Base-by-base conservation (phyloP, 1,284 basidiomycete species). In the Malassezia restricta region DNA sequence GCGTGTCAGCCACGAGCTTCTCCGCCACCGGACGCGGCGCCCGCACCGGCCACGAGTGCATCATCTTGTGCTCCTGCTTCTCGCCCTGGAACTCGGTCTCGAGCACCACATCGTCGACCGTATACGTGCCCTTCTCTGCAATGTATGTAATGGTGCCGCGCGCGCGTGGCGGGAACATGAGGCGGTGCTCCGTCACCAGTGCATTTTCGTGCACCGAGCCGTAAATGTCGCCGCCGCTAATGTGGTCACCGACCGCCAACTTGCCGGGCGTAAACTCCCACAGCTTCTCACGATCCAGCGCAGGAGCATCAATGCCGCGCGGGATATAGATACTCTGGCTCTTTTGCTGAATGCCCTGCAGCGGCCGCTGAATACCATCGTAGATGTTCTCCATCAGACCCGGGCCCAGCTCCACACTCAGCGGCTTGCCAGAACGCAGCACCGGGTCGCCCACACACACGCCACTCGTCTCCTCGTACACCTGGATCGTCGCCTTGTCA, bases 71-170 rank as follows among this genome's bases (percentile, higher is more conserved):
- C 70, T 90, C 80, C 15, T 89, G 87, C 53, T 80, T 86, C 78
- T 91, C 89, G 64, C 92, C 94, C 63, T 98, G 83, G 74, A 99
- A 98, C 73, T 98, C 94, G 30, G 91, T 95, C 77, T 96, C 92
- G 51, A 96, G 78, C 9, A 99, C 86, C 43, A 92, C 79, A 73
- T 99, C 92, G 73, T 94, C 80, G 47, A 99, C 86, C 40, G 82
- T 79, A 76, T 98, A 99, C 65, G 84, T 84, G 63, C 92, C 92
- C 77, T 89, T 90, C 75, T 92, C 90, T 39, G 87, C 90, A 51
- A 98, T 84, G 68, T 84, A 79, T 15, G 89, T 94, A 74, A 99
- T 85, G 6, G 91, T 95, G 60, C 92, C 92, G 74, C 94, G 83
- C 14, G 89, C 88, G 42, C 90, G 83, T 8, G 92, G 92, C 31